A percentile compares a stretch with the other conserved stretches of the same genome.
These are phyloP conservation scores for Coniferiporia sulphurascens DNA, from an alignment of 1,284 basidiomycete genomes.

Conservation along the genomic window DNA sequence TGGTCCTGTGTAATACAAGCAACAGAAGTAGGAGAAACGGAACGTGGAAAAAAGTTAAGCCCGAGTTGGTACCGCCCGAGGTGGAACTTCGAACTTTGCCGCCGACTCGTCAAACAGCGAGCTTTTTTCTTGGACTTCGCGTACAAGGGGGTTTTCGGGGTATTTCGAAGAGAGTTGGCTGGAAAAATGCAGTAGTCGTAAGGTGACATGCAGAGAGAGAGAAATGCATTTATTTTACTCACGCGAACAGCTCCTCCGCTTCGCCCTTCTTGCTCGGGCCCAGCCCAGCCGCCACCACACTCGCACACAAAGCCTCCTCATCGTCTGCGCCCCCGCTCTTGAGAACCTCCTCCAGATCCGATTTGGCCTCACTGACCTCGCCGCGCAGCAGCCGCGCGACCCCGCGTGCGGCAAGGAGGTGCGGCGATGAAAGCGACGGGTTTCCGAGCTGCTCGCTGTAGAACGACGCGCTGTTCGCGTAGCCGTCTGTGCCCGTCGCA, in stretches of 20 bases:
- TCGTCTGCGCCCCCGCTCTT: constrained; percentile 47
- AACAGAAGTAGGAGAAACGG: background rate
- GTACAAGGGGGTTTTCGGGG: constrained; percentile 62
- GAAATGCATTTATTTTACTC: constrained; percentile 28
- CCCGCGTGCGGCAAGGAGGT: constrained; percentile 78
- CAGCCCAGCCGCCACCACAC: constrained; percentile 62
- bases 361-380: constrained; percentile 78
- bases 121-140: constrained; percentile 58
- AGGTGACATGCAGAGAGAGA: constrained; percentile 3
- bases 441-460: constrained; percentile 90
- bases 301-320: constrained; percentile 67
- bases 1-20: no score
- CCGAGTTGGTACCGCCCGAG: constrained; percentile 37
- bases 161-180: constrained; percentile 58
- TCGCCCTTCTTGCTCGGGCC: constrained; percentile 53
- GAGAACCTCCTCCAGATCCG: constrained; percentile 78
- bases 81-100: constrained; percentile 60
- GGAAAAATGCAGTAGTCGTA: constrained; percentile 12
- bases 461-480: constrained; percentile 73
- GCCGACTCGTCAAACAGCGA: constrained; percentile 69
- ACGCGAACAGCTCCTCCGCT: constrained; percentile 67
- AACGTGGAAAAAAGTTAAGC: constrained; percentile 14
- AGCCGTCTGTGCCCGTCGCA: constrained; percentile 70
- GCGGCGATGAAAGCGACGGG: constrained; percentile 71
- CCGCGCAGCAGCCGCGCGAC: constrained; percentile 79